Base-by-base conservation (phyloP, 345 rosid genomes). In the Salix suchowensis region DNA sequence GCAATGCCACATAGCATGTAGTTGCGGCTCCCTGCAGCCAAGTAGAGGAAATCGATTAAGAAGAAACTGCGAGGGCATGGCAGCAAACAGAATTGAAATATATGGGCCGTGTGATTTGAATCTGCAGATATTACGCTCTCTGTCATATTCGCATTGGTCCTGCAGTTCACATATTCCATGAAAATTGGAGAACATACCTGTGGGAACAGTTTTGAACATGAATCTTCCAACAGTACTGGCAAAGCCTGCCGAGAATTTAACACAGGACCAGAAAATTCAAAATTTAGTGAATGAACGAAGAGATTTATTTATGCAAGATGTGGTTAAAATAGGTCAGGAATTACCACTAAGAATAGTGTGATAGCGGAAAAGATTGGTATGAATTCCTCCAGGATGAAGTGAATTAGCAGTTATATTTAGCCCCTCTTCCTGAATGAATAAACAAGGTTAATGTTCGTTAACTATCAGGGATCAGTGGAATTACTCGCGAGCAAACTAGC, bases 1-100 rank as follows among this genome's bases (percentile, higher is more conserved):
- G 87, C 83, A 91, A 76, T 44, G 97, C 97, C 11, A 87, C 88
- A 34, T 89, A 90, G 80, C 98, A 90, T 4, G 93, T 90, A 15
- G 97, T 88, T 65, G 97, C 91, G 1, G 94, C 93, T 80, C 97
- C 92, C 93, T 90, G 64, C 75, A 79, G 70, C 52, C 79, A 69
- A 18, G 36, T 16, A 3, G 13, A 5, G 44, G 10, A 37, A 28
- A 52, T 14, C 39, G 21, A 44, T n/a, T 4, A 75, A 26, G 36
- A 75, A 26, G 36, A 24, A 16, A 15, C 34, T 66, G 68, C 10
- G 46, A 0, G 46, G 36, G 39, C 19, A 48, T 26, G 28, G 40
- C 8, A 26, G 15, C 36, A 5, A 14, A 13, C 68, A 30, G 36
- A 65, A 19, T 48, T 60, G 26, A 26, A 28, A 5, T 12, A 24